These are phyloP conservation scores for Taphrina betulina DNA, from an alignment of 1,139 yeast genomes.

Conservation along the genomic window DNA sequence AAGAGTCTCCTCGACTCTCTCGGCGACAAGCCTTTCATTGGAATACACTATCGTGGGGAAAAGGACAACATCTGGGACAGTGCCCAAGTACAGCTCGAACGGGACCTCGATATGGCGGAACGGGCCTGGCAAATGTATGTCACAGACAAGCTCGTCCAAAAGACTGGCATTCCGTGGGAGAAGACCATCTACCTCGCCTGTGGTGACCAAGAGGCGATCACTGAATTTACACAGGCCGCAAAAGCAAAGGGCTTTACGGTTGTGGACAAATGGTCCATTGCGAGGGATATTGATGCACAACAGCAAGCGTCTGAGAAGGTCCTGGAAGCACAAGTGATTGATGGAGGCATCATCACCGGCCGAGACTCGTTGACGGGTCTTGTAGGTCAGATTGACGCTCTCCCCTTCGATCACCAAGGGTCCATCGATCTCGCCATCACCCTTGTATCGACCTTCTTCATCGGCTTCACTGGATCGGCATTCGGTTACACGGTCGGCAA, in stretches of 20 bases:
- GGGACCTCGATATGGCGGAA: not conserved
- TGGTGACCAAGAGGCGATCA: conserved; percentile 7
- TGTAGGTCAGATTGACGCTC: not conserved
- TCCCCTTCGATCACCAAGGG: conserved; percentile 14
- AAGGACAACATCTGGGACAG: not conserved
- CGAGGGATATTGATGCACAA: not conserved
- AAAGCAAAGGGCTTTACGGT: not conserved
- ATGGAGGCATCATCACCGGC: not conserved
- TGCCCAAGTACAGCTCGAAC: not conserved
- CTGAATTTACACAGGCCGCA: not conserved
- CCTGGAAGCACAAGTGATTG: not conserved
- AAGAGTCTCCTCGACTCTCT: not conserved
- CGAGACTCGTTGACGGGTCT: too few species aligned
- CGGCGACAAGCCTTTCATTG: conserved; percentile 1
- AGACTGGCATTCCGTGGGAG: not conserved
- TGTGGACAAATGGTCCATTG: conserved; percentile 9
- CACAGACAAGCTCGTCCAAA: not conserved
- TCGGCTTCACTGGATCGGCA: conserved; percentile 8
- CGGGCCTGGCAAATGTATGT: not conserved
- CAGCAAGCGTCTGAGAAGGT: too few species aligned
- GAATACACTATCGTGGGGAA: conserved; percentile 6
- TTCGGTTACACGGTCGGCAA: conserved; percentile 5
- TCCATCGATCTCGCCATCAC: conserved; percentile 6
- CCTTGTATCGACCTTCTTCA: conserved; percentile 6
- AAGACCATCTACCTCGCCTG: conserved; percentile 11